These are phyloP conservation scores for Lentinula detonsa DNA, from an alignment of 768 basidiomycete genomes.

Conservation along the genomic window DNA sequence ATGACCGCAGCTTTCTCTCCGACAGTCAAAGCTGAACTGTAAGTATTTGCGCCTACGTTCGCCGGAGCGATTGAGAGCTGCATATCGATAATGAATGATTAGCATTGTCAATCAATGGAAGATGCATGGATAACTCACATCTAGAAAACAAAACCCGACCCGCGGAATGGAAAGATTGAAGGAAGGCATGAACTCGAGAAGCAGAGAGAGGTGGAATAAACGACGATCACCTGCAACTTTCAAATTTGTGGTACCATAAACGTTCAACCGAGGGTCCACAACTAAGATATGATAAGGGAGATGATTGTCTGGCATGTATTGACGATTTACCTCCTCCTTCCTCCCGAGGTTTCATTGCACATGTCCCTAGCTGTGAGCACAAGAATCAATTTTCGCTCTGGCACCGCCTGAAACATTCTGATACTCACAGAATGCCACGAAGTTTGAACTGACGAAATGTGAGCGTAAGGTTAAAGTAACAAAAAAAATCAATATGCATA, in stretches of 20 bases:
- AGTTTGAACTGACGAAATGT: conserved; percentile 10
- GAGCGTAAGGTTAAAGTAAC: background rate
- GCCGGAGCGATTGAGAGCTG: conserved; percentile 2
- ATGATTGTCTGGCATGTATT: too few relatives aligned
- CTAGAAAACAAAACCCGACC: background rate
- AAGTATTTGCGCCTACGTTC: conserved; percentile 26
- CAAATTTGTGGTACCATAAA: conserved; percentile 36
- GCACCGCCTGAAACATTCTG: background rate
- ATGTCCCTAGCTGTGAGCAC: conserved; percentile 35
- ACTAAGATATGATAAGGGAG: conserved; percentile 15
- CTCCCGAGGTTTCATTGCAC: conserved; percentile 41
- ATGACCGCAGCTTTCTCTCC: conserved; percentile 41
- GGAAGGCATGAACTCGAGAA: conserved; percentile 11
- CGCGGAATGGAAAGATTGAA: background rate
- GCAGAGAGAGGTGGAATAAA: conserved; percentile 31
- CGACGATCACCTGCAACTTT: conserved; percentile 36
- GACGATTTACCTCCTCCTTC: conserved; percentile 20
- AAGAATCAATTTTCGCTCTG: background rate
- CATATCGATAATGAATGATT: background rate
- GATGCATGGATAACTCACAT: background rate
- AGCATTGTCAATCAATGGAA: background rate
- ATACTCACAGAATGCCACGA: conserved; percentile 19
- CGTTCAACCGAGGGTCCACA: conserved; percentile 35
- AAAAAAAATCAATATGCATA: conserved; percentile 3
- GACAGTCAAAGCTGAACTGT: conserved; percentile 34